phyloP scores from a whole-genome alignment of 2,329 filamentous ascomycete species.

The Penicillium sp. region DNA sequence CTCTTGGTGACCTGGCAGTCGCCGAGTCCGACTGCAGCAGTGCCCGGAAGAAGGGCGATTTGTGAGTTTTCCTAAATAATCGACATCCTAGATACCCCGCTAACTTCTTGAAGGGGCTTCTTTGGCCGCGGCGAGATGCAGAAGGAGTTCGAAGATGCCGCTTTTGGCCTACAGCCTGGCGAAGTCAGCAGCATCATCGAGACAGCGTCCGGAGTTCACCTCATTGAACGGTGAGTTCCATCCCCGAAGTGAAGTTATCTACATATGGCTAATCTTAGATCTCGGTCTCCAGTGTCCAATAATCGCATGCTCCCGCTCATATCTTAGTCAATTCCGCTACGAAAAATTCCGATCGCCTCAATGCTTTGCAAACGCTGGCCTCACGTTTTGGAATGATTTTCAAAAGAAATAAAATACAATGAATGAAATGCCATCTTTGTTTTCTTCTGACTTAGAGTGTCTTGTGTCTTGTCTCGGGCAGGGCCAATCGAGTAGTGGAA shows the following conservation, averaged over 20 bases:
- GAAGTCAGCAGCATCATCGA: slow-evolving; percentile 85
- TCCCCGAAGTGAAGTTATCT: background rate
- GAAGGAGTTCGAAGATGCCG: slow-evolving; percentile 95
- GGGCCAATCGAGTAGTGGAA: background rate
- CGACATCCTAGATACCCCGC: background rate
- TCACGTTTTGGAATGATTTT: slow-evolving; percentile 1
- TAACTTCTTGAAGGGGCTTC: slow-evolving; percentile 62
- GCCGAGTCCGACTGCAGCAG: slow-evolving; percentile 95
- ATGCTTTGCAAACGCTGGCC: background rate
- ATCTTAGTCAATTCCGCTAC: background rate
- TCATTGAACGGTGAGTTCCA: slow-evolving; percentile 79
- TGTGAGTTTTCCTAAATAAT: slow-evolving; percentile 53
- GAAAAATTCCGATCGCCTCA: background rate
- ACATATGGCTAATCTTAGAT: slow-evolving; percentile 5
- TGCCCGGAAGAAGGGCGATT: slow-evolving; percentile 86
- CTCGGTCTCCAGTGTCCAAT: background rate
- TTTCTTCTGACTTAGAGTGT: background rate
- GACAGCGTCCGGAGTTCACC: slow-evolving; percentile 88
- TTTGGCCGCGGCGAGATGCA: slow-evolving; percentile 97
- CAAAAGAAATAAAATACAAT: background rate
- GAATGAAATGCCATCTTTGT: slow-evolving; percentile 2
- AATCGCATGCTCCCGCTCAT: background rate
- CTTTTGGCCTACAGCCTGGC: slow-evolving; percentile 83
- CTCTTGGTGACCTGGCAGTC: slow-evolving; percentile 78
- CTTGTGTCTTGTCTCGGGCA: background rate